Evolutionary conservation across 176 grass and related monocot genomes (phyloP).

Genomic region (Avena eriantha): DNA sequence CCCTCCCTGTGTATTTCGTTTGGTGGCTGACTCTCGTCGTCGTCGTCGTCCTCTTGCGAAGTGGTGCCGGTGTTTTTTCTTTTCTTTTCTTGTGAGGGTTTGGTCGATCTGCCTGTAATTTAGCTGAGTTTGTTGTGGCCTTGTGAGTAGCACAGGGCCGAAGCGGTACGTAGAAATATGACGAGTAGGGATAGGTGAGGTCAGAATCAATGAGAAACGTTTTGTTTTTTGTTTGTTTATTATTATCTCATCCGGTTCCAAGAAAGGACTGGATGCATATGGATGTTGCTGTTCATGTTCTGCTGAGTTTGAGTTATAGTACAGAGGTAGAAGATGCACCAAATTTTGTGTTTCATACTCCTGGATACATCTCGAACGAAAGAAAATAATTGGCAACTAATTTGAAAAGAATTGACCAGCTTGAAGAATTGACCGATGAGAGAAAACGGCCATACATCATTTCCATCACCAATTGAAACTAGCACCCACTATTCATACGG

Average conservation of each 20-base stretch:
- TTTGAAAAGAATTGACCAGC: not conserved
- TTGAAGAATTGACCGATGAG: too few relatives aligned
- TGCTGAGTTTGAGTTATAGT: slow-evolving; percentile 52
- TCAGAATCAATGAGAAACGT: slow-evolving; percentile 56
- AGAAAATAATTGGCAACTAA: not conserved
- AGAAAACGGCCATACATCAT: too few relatives aligned
- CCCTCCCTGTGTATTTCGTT: slow-evolving; percentile 46
- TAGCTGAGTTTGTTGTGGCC: slow-evolving; percentile 50
- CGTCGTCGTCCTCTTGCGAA: slow-evolving; percentile 7
- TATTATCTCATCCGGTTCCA: not conserved
- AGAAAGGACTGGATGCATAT: slow-evolving; percentile 44
- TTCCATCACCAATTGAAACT: too few relatives aligned
- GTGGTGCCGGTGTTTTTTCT: slow-evolving; percentile 20
- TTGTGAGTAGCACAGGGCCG: slow-evolving; percentile 45
- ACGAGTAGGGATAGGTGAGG: slow-evolving; percentile 48
- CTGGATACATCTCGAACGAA: not conserved
- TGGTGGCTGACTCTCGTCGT: slow-evolving; percentile 47
- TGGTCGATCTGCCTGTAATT: slow-evolving; percentile 57
- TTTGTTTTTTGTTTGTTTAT: not conserved
- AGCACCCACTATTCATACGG: too few relatives aligned
- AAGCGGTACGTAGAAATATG: slow-evolving; percentile 43
- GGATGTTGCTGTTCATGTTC: slow-evolving; percentile 32
- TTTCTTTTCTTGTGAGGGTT: slow-evolving; percentile 32
- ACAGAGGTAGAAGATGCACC: slow-evolving; percentile 37
- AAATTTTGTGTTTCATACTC: slow-evolving; percentile 19